Base-by-base conservation (phyloP, 306 rosid genomes). In the Benincasa hispida region DNA sequence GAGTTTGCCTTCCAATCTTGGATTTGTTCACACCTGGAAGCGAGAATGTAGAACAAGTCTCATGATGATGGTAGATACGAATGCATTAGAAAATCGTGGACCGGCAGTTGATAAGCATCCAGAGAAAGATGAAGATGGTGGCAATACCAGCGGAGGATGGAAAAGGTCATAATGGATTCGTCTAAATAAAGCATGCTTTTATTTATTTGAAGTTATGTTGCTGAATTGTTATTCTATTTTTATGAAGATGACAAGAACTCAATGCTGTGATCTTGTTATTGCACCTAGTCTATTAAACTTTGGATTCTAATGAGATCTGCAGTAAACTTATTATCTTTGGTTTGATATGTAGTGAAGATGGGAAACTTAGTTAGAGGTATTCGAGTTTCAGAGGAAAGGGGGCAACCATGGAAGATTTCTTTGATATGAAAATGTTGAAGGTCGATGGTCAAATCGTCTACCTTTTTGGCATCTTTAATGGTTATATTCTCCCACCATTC, bases 391-490 rank as follows among this genome's bases (percentile, higher is more conserved):
- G 95, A 79, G 99, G 99, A 19, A 94, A 90, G 83, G 89, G 99
- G 83, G 84, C 79, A 21, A 85, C 91, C 14, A 94, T 94, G 99
- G 99, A 94, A 82, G 99, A 94, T 85, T 94, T 87, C 81, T 87
- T 81, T 87, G 99, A 94, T 82, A 73, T 92, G 58, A 92, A 92
- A 85, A 88, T 87, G 78, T 80, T 86, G n/a, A 86, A 85, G 81
- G 78, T 90, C 72, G 92, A 87, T 68, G 96, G 88, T 37, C 89
- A 80, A 76, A 84, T 87, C 21, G 83, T 94, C 68, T 90, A 88
- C 86, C 87, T 94, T 73, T 94, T 94, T 82, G 99, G 99, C 79
- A 89, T 94, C 80, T 94, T 92, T 79, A 97, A 94, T 78, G 99
- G 99, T n/a, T n/a, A n/a, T 94, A 78, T 78, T 82, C 80, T 74